These are phyloP conservation scores for Ramaria sp. DNA, from an alignment of 768 basidiomycete species.

Conservation along the genomic window DNA sequence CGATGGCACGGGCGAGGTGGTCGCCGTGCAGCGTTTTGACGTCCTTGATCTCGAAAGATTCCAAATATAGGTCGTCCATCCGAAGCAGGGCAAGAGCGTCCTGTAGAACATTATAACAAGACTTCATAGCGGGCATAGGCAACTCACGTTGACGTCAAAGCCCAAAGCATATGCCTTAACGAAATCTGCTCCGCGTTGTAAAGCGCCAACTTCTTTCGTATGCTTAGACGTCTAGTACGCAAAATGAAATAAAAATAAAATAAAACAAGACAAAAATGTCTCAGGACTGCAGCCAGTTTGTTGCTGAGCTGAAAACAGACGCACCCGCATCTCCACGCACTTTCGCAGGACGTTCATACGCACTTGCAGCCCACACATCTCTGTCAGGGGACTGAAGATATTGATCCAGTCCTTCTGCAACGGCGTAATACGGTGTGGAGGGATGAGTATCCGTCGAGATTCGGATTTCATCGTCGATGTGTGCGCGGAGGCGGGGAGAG, in stretches of 20 bases:
- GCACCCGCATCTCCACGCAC: constrained; percentile 86
- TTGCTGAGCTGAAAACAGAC: constrained; percentile 18
- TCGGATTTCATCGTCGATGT: constrained; percentile 64
- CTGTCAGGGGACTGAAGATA: constrained; percentile 90
- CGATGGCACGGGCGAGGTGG: constrained; percentile 96
- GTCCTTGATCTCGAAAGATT: constrained; percentile 98
- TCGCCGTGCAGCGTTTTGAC: constrained; percentile 97
- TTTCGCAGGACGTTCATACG: constrained; percentile 90
- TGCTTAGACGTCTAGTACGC: constrained; percentile 79
- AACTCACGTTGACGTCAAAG: constrained; percentile 83
- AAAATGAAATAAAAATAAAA: no score
- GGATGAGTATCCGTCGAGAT: constrained; percentile 81
- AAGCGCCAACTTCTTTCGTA: constrained; percentile 83
- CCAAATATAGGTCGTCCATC: constrained; percentile 93
- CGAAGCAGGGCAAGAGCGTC: constrained; percentile 93
- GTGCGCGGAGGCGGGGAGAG: constrained; percentile 49
- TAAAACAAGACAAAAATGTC: background rate
- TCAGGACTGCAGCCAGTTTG: background rate
- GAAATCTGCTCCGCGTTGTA: constrained; percentile 97
- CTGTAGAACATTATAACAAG: constrained; percentile 26
- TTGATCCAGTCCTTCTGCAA: constrained; percentile 94
- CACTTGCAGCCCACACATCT: constrained; percentile 89
- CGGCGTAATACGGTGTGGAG: constrained; percentile 96
- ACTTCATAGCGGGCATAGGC: background rate
- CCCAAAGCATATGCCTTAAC: constrained; percentile 90